A percentile compares a stretch with the other conserved stretches of the same genome.
Conservation (phyloP, 2,329 filamentous ascomycete species). For the Alternaria arborescens region DNA sequence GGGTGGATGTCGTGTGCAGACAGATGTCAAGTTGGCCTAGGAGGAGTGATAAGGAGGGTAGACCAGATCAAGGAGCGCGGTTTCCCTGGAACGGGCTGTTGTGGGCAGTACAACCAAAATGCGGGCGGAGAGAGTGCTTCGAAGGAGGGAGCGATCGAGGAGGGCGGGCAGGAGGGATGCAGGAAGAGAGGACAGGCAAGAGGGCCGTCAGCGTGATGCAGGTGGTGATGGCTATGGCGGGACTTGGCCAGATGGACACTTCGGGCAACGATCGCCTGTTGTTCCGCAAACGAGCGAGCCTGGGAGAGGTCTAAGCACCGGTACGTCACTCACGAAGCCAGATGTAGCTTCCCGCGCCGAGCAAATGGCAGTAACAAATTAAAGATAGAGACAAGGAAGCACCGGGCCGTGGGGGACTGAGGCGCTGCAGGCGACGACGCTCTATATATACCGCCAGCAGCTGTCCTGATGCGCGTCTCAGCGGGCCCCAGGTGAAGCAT, state of each 20-base stretch:
- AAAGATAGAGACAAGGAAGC: constrained; percentile 9
- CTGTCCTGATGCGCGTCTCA: constrained; percentile 28
- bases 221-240: constrained; percentile 29
- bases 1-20: constrained; percentile 25
- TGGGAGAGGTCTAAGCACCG: constrained; percentile 27
- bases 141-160: constrained; percentile 51
- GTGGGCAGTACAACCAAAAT: constrained; percentile 40
- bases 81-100: constrained; percentile 47
- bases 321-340: constrained; percentile 39
- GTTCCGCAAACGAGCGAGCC: constrained; percentile 32
- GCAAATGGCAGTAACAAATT: constrained; percentile 7
- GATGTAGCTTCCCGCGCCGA: constrained; percentile 25
- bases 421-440: constrained; percentile 12
- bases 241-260: constrained; percentile 30
- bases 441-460: constrained; percentile 19
- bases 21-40: constrained; percentile 24
- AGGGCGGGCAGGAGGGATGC: constrained; percentile 22
- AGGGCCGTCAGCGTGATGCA: constrained; percentile 20
- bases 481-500: constrained; percentile 33
- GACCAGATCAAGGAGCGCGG: constrained; percentile 50
- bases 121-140: constrained; percentile 47
- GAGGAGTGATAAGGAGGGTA: constrained; percentile 45
- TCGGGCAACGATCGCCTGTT: constrained; percentile 38
- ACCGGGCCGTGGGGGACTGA: constrained; percentile 14
- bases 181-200: constrained; percentile 26